A percentile compares a stretch with the other conserved stretches of the same genome.
phyloP scores from a whole-genome alignment of 1,284 basidiomycete species.

The Tilletia horrida region DNA sequence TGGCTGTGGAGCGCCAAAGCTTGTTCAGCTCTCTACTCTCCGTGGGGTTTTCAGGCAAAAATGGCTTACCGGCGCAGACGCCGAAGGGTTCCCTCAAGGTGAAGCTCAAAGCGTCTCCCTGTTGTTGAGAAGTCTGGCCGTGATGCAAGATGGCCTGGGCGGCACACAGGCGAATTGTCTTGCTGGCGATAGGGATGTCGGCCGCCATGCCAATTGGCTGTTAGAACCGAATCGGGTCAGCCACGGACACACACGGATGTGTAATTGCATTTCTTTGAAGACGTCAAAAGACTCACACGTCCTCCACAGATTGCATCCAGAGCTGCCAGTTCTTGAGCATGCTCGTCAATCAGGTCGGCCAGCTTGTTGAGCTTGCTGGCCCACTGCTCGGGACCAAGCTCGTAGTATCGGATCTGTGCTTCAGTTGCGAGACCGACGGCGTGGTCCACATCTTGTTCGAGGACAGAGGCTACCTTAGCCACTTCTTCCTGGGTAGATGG shows the following conservation, averaged over 20 bases:
- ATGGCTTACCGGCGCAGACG: background rate
- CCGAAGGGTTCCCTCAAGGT: conserved; percentile 1
- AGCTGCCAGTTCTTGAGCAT: background rate
- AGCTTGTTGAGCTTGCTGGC: conserved; percentile 6
- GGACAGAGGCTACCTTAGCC: background rate
- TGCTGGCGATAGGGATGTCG: background rate
- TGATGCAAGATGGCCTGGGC: background rate
- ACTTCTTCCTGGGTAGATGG: background rate
- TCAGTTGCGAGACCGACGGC: background rate
- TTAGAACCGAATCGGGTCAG: too few relatives aligned
- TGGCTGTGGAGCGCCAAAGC: background rate
- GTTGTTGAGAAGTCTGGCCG: background rate
- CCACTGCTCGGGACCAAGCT: conserved; percentile 5
- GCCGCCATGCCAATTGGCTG: background rate
- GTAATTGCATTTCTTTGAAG: too few relatives aligned
- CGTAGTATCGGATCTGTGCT: background rate
- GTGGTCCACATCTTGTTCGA: background rate
- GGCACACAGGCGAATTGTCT: background rate
- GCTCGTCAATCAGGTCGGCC: conserved; percentile 16
- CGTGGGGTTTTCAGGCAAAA: background rate
- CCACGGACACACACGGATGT: too few relatives aligned
- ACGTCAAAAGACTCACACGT: background rate
- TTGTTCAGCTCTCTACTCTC: too few relatives aligned
- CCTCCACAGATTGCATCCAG: background rate
- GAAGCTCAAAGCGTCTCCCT: background rate